Percentiles rank a stretch among this genome's conserved stretches.
Evolutionary conservation across 495 filamentous ascomycete species (phyloP).

Genomic region (Viridothelium virens): DNA sequence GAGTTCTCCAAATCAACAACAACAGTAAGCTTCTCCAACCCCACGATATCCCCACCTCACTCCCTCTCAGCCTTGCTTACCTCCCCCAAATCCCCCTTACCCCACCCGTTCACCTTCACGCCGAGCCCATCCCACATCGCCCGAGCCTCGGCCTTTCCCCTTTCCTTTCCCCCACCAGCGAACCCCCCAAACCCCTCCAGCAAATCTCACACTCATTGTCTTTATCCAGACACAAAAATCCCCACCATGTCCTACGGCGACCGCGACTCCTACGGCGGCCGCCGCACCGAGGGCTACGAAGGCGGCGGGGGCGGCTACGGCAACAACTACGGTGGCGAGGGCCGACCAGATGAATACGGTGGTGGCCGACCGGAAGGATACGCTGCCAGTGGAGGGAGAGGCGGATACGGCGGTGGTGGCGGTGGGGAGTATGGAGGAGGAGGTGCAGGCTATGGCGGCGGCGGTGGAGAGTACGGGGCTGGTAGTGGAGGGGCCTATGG

Average conservation of each 20-base stretch:
- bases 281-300: constrained; percentile 12
- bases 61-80: too few relatives aligned
- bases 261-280: constrained; percentile 16
- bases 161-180: neutral
- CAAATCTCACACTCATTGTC: neutral
- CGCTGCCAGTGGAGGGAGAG: constrained; percentile 11
- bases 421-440: constrained; percentile 8
- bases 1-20: too few relatives aligned
- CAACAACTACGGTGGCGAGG: constrained; percentile 12
- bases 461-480: neutral
- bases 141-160: too few relatives aligned
- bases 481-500: constrained; percentile 9
- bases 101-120: too few relatives aligned
- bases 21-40: too few relatives aligned
- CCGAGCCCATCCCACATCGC: too few relatives aligned
- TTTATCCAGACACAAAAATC: neutral
- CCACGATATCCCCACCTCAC: too few relatives aligned
- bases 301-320: constrained; percentile 15
- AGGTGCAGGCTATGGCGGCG: neutral
- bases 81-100: too few relatives aligned
- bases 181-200: neutral
- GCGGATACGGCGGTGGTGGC: neutral
- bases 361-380: constrained; percentile 13
- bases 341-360: too few relatives aligned
- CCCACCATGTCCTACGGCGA: constrained; percentile 13